Evolutionary conservation across 2,329 filamentous ascomycete species (phyloP).

Genomic region (Arthrinium phaeospermum): DNA sequence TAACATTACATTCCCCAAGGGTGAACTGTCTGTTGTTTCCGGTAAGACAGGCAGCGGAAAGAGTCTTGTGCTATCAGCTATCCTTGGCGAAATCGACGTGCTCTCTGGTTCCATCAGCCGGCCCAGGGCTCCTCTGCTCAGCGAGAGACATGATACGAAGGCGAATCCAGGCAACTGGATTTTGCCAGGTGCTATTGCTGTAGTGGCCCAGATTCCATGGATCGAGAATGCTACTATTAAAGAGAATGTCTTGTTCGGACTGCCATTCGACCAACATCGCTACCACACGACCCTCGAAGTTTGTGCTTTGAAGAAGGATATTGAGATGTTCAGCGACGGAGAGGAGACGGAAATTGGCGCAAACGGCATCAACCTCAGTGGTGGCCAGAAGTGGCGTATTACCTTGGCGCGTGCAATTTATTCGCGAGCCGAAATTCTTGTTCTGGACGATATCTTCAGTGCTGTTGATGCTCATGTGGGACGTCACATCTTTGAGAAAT

Average conservation of each 20-base stretch:
- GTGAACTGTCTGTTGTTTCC: conserved; percentile 75
- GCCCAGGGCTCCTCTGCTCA: conserved; percentile 54
- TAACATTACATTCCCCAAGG: conserved; percentile 68
- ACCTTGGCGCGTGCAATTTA: conserved; percentile 82
- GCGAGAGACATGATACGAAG: conserved; percentile 64
- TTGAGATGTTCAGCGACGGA: conserved; percentile 77
- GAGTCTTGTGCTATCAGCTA: conserved; percentile 73
- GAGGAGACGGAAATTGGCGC: conserved; percentile 83
- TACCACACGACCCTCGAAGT: conserved; percentile 74
- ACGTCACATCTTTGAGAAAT: conserved; percentile 78
- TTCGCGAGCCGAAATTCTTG: conserved; percentile 75
- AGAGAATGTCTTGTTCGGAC: conserved; percentile 79
- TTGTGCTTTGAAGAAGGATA: conserved; percentile 76
- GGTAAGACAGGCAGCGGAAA: conserved; percentile 82
- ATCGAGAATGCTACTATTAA: conserved; percentile 82
- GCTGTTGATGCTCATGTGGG: conserved; percentile 83
- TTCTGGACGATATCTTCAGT: conserved; percentile 86
- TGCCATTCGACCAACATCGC: conserved; percentile 71
- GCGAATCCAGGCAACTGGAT: conserved; percentile 72
- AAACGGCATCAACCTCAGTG: conserved; percentile 83
- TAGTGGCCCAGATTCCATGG: conserved; percentile 82
- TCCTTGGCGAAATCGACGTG: conserved; percentile 78
- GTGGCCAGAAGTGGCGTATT: conserved; percentile 83
- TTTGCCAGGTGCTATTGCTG: conserved; percentile 72
- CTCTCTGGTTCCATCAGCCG: conserved; percentile 65